These are phyloP conservation scores for Dothideomycetes sp. DNA, from an alignment of 2,329 filamentous ascomycete genomes.

Conservation along the genomic window DNA sequence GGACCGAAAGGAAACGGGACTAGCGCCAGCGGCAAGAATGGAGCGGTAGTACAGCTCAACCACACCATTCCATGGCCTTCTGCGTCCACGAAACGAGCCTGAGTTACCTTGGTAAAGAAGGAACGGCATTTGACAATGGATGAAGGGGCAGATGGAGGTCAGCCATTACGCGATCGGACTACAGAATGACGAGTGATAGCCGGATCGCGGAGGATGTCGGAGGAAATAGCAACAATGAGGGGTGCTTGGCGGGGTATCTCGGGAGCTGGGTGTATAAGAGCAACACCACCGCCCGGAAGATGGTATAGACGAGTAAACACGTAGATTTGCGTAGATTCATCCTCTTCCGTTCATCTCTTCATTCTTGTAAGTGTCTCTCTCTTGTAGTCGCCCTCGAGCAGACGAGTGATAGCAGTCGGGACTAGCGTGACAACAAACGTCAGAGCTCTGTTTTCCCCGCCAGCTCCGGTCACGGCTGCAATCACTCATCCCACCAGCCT, in stretches of 20 bases:
- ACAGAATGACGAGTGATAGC: neutral
- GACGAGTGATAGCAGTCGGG: neutral
- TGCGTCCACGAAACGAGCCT: too few relatives aligned
- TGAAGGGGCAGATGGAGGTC: too few relatives aligned
- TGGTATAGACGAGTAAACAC: slow-evolving; percentile 3
- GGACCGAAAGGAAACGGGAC: too few relatives aligned
- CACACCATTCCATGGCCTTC: too few relatives aligned
- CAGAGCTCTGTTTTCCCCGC: neutral
- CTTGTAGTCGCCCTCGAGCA: neutral
- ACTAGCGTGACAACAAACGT: neutral
- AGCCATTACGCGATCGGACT: too few relatives aligned
- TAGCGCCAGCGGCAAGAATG: too few relatives aligned
- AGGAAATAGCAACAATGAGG: slow-evolving; percentile 4
- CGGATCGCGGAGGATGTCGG: slow-evolving; percentile 5
- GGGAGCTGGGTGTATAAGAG: neutral
- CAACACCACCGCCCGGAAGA: neutral
- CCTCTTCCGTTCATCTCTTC: too few relatives aligned
- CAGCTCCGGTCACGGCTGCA: neutral
- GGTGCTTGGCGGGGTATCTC: slow-evolving; percentile 6
- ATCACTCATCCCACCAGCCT: slow-evolving; percentile 2
- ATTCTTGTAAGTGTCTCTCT: too few relatives aligned
- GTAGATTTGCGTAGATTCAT: neutral
- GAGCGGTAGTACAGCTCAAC: too few relatives aligned
- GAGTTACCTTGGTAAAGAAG: too few relatives aligned
- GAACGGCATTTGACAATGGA: too few relatives aligned